Conservation (phyloP, 441 rosid genomes). For the Aleurites moluccanus region DNA sequence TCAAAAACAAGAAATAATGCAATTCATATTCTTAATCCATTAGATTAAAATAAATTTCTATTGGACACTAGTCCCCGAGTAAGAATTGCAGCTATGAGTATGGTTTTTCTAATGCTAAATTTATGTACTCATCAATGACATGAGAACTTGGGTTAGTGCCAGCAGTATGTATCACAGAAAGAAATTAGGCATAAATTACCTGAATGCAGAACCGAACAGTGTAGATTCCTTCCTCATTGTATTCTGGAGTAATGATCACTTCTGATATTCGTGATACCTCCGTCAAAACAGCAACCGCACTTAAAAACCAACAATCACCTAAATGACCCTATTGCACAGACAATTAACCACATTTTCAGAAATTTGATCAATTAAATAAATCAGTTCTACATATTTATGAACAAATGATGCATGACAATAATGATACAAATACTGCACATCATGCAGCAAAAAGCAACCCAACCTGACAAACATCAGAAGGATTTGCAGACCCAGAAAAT, state of each 20-base stretch:
- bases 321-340: conserved; percentile 75
- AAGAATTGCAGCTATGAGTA: neutral
- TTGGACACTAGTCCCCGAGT: neutral
- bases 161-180: neutral
- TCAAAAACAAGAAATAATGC: neutral
- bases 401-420: conserved; percentile 10
- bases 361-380: conserved; percentile 15
- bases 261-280: conserved; percentile 96
- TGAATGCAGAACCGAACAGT: conserved; percentile 99
- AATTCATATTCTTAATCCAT: neutral
- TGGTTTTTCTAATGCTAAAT: neutral
- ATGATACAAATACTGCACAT: conserved; percentile 15
- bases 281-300: conserved; percentile 96
- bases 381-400: conserved; percentile 14
- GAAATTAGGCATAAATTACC: conserved; percentile 47
- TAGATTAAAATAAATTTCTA: neutral
- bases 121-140: neutral
- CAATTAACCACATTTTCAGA: conserved; percentile 18
- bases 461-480: conserved; percentile 99
- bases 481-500: conserved; percentile 91
- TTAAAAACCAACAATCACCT: conserved; percentile 99
- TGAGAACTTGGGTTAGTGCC: neutral
- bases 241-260: conserved; percentile 96
- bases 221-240: conserved; percentile 99
- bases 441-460: conserved; percentile 25